Conservation (phyloP, 139 green algal genomes). For the Monoraphidium neglectum region DNA sequence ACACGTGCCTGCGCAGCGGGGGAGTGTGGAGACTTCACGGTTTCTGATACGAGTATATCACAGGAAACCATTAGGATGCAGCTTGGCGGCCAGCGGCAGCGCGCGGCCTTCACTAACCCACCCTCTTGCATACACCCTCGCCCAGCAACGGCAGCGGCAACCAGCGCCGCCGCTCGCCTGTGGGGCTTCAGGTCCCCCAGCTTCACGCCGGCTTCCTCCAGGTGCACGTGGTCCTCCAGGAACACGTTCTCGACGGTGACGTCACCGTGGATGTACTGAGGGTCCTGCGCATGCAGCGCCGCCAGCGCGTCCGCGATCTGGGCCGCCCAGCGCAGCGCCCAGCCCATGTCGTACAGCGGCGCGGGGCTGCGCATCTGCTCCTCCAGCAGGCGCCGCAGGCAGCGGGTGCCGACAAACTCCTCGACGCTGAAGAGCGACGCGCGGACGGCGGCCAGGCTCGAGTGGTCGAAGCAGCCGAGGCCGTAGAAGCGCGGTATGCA, state of each 20-base stretch:
- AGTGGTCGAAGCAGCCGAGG: conserved; percentile 28
- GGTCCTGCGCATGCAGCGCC: conserved; percentile 14
- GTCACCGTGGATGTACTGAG: conserved; percentile 21
- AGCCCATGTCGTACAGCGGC: conserved; percentile 28
- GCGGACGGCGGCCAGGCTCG: conserved; percentile 20
- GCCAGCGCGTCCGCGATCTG: conserved; percentile 20
- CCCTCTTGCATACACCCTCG: neutral
- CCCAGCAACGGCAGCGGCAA: neutral
- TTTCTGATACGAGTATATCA: no score
- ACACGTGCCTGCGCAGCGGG: conserved; percentile 22
- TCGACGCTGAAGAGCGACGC: conserved; percentile 29
- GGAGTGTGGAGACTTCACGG: no score
- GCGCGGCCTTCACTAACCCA: neutral
- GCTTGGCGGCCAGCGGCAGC: neutral
- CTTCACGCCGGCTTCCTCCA: neutral
- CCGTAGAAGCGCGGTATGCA: conserved; percentile 23
- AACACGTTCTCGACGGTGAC: conserved; percentile 32
- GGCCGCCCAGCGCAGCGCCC: conserved; percentile 25
- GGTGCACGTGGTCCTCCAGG: neutral
- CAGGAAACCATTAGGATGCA: neutral
- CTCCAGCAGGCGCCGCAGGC: conserved; percentile 20
- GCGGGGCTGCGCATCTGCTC: conserved; percentile 20
- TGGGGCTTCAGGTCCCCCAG: conserved; percentile 35
- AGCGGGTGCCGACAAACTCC: conserved; percentile 21
- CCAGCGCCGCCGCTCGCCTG: neutral